Percentiles rank a stretch among this genome's conserved stretches.
These are phyloP conservation scores for Calendula officinalis DNA, from an alignment of 129 eudicot species.

Conservation along the genomic window DNA sequence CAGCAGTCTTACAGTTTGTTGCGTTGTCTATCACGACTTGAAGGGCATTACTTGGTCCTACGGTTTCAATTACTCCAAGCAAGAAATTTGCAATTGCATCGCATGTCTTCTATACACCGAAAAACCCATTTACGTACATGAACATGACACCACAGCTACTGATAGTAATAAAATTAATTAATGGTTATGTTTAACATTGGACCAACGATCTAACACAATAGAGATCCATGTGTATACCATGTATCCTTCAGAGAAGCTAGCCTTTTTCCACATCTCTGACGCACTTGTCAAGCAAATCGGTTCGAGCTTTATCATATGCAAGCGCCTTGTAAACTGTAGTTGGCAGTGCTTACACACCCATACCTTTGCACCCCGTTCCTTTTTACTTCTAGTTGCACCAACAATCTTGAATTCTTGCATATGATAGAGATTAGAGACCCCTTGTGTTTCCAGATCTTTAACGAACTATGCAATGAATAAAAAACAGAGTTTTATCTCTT, in stretches of 20 bases:
- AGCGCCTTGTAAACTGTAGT: too few species aligned
- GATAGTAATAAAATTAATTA: slow-evolving; percentile 23
- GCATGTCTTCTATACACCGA: slow-evolving; percentile 4
- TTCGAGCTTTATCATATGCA: too few species aligned
- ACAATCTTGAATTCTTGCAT: too few species aligned
- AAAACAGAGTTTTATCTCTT: too few species aligned
- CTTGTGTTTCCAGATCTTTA: too few species aligned
- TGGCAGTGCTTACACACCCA: too few species aligned
- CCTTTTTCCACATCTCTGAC: slow-evolving; percentile 8
- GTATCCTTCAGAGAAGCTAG: not conserved
- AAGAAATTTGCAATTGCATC: not conserved
- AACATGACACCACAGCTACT: slow-evolving; percentile 13
- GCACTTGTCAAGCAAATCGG: too few species aligned
- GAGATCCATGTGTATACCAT: slow-evolving; percentile 6
- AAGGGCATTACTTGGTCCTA: slow-evolving; percentile 16
- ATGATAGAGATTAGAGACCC: too few species aligned
- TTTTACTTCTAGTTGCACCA: too few species aligned
- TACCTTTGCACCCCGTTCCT: too few species aligned
- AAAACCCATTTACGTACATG: slow-evolving; percentile 17
- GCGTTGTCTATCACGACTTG: slow-evolving; percentile 27
- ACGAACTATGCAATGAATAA: too few species aligned
- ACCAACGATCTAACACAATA: slow-evolving; percentile 22
- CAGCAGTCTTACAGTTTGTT: slow-evolving; percentile 1
- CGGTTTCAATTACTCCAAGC: slow-evolving; percentile 19
- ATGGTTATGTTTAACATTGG: slow-evolving; percentile 1